Conservation (phyloP, 2,329 filamentous ascomycete species). For the Zymoseptoria passerinii region DNA sequence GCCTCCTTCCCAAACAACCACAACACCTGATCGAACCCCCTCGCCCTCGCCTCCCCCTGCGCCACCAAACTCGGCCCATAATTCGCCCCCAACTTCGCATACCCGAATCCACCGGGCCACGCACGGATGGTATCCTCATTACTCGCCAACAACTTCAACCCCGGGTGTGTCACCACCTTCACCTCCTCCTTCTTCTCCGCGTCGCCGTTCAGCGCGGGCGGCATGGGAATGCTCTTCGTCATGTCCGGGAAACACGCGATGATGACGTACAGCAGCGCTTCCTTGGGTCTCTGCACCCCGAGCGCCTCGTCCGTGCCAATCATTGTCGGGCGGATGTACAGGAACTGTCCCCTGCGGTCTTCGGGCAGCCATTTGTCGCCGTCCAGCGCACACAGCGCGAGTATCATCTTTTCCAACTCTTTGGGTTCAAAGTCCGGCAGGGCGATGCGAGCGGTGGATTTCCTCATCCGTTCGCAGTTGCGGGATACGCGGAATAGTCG, state of each 20-base stretch:
- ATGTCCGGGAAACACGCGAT: slow-evolving; percentile 42
- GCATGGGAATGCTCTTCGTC: slow-evolving; percentile 27
- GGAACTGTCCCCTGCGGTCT: slow-evolving; percentile 57
- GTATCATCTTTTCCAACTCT: slow-evolving; percentile 66
- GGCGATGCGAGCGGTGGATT: slow-evolving; percentile 54
- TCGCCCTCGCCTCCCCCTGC: slow-evolving; percentile 61
- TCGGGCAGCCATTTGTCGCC: slow-evolving; percentile 71
- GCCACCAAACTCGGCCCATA: slow-evolving; percentile 79
- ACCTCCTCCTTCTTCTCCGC: slow-evolving; percentile 23
- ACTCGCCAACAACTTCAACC: slow-evolving; percentile 65
- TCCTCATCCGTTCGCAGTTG: slow-evolving; percentile 59
- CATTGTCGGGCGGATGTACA: slow-evolving; percentile 73
- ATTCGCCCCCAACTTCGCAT: slow-evolving; percentile 87
- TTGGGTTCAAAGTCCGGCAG: slow-evolving; percentile 64
- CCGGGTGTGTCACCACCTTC: slow-evolving; percentile 16
- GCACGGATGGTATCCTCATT: slow-evolving; percentile 77
- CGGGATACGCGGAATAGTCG: slow-evolving; percentile 69
- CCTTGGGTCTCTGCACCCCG: slow-evolving; percentile 68
- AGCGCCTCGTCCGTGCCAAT: slow-evolving; percentile 76
- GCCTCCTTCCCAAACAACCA: slow-evolving; percentile 78
- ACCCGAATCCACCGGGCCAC: slow-evolving; percentile 89
- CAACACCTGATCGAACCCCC: slow-evolving; percentile 82
- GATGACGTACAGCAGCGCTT: slow-evolving; percentile 86
- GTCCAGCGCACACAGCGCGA: slow-evolving; percentile 63
- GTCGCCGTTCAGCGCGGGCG: slow-evolving; percentile 20